These are phyloP conservation scores for Beauveria sp. DNA, from an alignment of 2,329 filamentous ascomycete genomes.

Conservation along the genomic window DNA sequence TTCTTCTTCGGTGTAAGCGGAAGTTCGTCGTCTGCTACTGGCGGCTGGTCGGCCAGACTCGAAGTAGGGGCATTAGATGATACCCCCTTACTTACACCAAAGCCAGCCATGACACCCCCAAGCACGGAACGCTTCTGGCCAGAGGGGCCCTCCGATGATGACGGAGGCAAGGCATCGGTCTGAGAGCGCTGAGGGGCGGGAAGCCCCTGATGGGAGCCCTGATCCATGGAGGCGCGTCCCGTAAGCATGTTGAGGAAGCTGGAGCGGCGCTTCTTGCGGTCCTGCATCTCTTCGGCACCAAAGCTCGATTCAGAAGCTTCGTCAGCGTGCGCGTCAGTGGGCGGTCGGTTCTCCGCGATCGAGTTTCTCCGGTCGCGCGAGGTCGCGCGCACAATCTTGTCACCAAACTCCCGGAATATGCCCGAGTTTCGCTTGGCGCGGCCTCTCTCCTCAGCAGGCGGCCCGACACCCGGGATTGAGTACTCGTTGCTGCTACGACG, in stretches of 20 bases:
- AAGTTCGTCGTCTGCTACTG: neutral
- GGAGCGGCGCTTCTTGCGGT: constrained; percentile 30
- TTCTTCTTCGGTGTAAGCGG: constrained; percentile 28
- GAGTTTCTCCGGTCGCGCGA: constrained; percentile 25
- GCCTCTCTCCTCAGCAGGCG: constrained; percentile 29
- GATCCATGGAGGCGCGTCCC: constrained; percentile 18
- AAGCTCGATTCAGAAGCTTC: constrained; percentile 37
- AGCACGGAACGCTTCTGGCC: constrained; percentile 36
- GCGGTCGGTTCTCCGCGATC: constrained; percentile 16
- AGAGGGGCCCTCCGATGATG: constrained; percentile 15
- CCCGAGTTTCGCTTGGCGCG: constrained; percentile 32
- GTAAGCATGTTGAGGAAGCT: constrained; percentile 30
- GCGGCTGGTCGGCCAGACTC: neutral
- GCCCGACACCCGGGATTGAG: constrained; percentile 28
- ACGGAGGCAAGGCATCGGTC: neutral
- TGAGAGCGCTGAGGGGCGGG: neutral
- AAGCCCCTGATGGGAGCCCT: constrained; percentile 1
- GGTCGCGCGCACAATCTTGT: constrained; percentile 30
- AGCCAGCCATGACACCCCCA: constrained; percentile 14
- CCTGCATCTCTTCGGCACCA: constrained; percentile 30
- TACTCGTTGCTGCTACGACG: constrained; percentile 33
- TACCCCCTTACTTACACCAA: neutral
- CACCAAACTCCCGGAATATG: constrained; percentile 46
- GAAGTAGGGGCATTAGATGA: neutral
- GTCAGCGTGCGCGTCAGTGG: constrained; percentile 18